These are phyloP conservation scores for Fusarium sp. DNA, from an alignment of 2,329 filamentous ascomycete species.

Conservation along the genomic window DNA sequence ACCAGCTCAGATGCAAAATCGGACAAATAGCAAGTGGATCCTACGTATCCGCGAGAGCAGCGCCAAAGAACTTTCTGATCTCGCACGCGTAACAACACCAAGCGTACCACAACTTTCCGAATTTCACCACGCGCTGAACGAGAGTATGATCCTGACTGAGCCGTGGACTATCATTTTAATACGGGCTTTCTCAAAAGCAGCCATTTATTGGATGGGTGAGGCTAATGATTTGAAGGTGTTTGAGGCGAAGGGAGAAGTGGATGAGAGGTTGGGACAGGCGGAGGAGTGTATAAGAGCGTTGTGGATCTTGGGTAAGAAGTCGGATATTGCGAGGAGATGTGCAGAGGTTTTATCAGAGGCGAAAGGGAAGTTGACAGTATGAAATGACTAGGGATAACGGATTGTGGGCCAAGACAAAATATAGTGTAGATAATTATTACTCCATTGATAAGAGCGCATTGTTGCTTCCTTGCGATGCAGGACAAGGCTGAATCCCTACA, in stretches of 20 bases:
- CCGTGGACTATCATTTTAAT: constrained; percentile 69
- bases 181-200: constrained; percentile 63
- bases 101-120: constrained; percentile 48
- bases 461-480: neutral
- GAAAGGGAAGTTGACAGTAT: constrained; percentile 2
- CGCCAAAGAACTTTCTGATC: constrained; percentile 59
- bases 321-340: constrained; percentile 56
- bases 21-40: constrained; percentile 51
- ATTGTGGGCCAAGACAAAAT: neutral
- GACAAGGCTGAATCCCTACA: too few relatives aligned
- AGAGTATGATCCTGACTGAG: constrained; percentile 67
- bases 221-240: constrained; percentile 41
- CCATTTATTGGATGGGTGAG: constrained; percentile 52
- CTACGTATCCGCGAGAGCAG: constrained; percentile 57
- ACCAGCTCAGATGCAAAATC: constrained; percentile 32
- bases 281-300: constrained; percentile 64
- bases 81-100: constrained; percentile 60
- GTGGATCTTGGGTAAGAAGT: constrained; percentile 67
- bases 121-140: constrained; percentile 65
- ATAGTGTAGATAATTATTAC: neutral
- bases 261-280: constrained; percentile 53
- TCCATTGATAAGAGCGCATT: neutral
- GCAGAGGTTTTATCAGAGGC: constrained; percentile 34
- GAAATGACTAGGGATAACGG: neutral
- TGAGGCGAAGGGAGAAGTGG: constrained; percentile 40